Conservation (phyloP, 148 eudicot species). For the Salicornia ramosissima region DNA sequence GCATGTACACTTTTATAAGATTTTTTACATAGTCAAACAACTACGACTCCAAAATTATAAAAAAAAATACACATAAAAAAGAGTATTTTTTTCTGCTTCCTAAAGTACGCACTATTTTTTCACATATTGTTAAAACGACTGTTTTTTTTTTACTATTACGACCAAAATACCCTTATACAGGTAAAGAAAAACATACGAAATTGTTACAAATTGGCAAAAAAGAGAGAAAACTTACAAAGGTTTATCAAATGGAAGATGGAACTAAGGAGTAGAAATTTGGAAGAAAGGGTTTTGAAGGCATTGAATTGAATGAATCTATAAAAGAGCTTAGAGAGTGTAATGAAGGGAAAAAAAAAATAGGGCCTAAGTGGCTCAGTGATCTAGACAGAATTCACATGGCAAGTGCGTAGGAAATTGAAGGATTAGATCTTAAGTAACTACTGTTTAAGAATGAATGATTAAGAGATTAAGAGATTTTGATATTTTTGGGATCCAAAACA, state of each 20-base stretch:
- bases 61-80: background rate
- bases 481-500: slow-evolving; percentile 8
- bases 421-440: slow-evolving; percentile 18
- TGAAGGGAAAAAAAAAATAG: background rate
- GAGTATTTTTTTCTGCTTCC: background rate
- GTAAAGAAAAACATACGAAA: background rate
- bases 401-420: slow-evolving; percentile 25
- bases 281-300: slow-evolving; percentile 11
- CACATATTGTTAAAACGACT: too few relatives aligned
- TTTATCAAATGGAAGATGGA: slow-evolving; percentile 16
- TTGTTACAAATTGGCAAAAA: background rate
- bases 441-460: slow-evolving; percentile 8
- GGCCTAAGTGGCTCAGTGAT: slow-evolving; percentile 20
- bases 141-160: too few relatives aligned
- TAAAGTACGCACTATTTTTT: background rate
- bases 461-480: background rate
- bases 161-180: background rate
- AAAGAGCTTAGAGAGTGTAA: slow-evolving; percentile 5
- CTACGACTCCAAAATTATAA: background rate
- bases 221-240: slow-evolving; percentile 8
- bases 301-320: slow-evolving; percentile 5
- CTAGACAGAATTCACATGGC: slow-evolving; percentile 54
- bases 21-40: background rate
- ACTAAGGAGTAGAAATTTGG: slow-evolving; percentile 11
- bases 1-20: slow-evolving; percentile 18